Conservation (phyloP, 1,284 basidiomycete genomes). For the Puccinia horiana region DNA sequence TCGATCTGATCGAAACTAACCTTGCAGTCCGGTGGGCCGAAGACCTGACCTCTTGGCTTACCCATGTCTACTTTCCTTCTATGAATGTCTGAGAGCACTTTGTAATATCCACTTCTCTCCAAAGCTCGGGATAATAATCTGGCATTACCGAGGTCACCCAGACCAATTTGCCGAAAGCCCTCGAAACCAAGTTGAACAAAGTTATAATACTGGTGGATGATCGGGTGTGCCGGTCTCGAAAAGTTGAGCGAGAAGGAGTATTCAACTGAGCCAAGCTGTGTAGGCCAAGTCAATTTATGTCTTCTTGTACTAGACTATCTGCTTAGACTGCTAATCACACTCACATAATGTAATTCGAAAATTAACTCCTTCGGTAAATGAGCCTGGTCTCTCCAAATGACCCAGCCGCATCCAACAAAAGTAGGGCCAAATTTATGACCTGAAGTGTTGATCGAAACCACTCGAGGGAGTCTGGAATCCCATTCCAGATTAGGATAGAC, state of each 20-base stretch:
- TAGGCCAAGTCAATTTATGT: slow-evolving; percentile 20
- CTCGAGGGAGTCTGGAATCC: slow-evolving; percentile 84
- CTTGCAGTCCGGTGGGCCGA: background rate
- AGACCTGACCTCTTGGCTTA: slow-evolving; percentile 17
- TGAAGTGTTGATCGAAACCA: slow-evolving; percentile 79
- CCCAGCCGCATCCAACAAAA: slow-evolving; percentile 86
- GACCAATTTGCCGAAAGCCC: slow-evolving; percentile 74
- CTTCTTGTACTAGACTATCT: background rate
- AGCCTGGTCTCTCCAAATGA: slow-evolving; percentile 74
- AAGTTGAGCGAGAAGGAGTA: slow-evolving; percentile 91
- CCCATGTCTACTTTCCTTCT: slow-evolving; percentile 52
- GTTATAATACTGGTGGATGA: slow-evolving; percentile 91
- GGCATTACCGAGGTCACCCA: slow-evolving; percentile 71
- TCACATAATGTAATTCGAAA: slow-evolving; percentile 85
- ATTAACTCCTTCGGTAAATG: slow-evolving; percentile 78
- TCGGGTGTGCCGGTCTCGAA: slow-evolving; percentile 82
- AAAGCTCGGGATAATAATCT: slow-evolving; percentile 79
- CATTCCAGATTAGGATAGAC: slow-evolving; percentile 73
- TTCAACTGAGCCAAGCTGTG: slow-evolving; percentile 64
- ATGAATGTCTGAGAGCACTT: slow-evolving; percentile 63
- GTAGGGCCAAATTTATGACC: slow-evolving; percentile 86
- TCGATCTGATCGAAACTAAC: background rate
- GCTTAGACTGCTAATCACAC: slow-evolving; percentile 59
- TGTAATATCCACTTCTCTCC: slow-evolving; percentile 75
- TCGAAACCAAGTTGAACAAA: slow-evolving; percentile 67